phyloP scores from a whole-genome alignment of 257 asterid genomes.

The Solanum medicagineum region DNA sequence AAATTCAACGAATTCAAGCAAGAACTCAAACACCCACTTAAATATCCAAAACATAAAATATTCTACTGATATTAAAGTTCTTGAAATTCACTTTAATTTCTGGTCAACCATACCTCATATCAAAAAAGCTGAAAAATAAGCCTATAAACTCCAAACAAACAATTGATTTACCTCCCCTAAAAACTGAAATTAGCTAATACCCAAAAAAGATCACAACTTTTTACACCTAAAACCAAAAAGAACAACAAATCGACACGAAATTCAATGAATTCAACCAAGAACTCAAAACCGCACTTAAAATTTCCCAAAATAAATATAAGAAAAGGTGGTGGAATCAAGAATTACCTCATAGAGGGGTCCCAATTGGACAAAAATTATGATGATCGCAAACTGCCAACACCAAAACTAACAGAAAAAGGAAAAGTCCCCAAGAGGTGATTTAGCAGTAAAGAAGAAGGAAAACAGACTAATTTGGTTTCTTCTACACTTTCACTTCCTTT shows the following conservation, averaged over 20 bases:
- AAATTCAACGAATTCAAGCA: neutral
- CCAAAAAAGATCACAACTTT: neutral
- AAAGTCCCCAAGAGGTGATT: neutral
- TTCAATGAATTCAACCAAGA: neutral
- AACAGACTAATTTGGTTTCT: conserved; percentile 59
- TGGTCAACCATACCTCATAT: neutral
- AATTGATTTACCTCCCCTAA: neutral
- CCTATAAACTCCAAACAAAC: neutral
- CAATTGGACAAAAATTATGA: neutral
- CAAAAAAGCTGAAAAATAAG: neutral
- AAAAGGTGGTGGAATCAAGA: neutral
- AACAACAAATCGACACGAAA: neutral
- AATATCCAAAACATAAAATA: neutral
- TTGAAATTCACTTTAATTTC: neutral
- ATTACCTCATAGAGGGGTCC: conserved; percentile 8
- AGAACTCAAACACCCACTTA: neutral
- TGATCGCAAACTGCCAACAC: neutral
- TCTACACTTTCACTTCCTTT: conserved; percentile 81
- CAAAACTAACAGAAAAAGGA: neutral
- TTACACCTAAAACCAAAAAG: neutral
- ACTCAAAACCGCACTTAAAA: neutral
- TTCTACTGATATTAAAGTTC: neutral
- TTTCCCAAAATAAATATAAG: neutral
- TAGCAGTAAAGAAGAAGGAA: conserved; percentile 3
- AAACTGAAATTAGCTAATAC: neutral